Percentiles rank a stretch among this genome's conserved stretches.
Evolutionary conservation across 2,329 filamentous ascomycete genomes (phyloP).

Genomic region (Pseudogymnoascus sp.): DNA sequence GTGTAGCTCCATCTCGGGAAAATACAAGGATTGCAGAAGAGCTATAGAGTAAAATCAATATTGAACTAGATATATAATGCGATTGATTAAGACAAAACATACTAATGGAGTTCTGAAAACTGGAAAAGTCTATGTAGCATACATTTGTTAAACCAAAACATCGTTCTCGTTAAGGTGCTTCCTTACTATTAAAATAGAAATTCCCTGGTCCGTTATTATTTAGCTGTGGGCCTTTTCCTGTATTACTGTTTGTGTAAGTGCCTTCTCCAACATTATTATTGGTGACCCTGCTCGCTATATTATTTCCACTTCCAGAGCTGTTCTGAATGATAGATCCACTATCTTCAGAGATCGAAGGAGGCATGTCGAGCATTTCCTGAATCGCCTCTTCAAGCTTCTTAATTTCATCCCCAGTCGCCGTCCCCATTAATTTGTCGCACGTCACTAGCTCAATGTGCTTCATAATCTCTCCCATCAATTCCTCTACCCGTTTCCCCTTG

Average conservation of each 20-base stretch:
- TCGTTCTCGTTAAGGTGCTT: background rate
- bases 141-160: background rate
- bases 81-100: background rate
- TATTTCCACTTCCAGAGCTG: background rate
- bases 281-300: background rate
- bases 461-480: constrained; percentile 24
- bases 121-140: background rate
- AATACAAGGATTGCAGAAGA: background rate
- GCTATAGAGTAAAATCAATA: background rate
- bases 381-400: background rate
- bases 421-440: background rate
- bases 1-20: background rate
- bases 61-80: background rate
- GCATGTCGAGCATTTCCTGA: background rate
- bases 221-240: background rate
- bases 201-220: background rate
- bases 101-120: background rate
- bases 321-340: background rate
- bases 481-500: constrained; percentile 22
- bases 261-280: background rate
- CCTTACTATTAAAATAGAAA: background rate
- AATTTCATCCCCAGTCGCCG: background rate
- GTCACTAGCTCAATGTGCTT: constrained; percentile 22
- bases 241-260: background rate
- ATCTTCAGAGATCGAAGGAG: background rate